Evolutionary conservation across 2,329 filamentous ascomycete genomes (phyloP).

Genomic region (Cercospora berteroae): DNA sequence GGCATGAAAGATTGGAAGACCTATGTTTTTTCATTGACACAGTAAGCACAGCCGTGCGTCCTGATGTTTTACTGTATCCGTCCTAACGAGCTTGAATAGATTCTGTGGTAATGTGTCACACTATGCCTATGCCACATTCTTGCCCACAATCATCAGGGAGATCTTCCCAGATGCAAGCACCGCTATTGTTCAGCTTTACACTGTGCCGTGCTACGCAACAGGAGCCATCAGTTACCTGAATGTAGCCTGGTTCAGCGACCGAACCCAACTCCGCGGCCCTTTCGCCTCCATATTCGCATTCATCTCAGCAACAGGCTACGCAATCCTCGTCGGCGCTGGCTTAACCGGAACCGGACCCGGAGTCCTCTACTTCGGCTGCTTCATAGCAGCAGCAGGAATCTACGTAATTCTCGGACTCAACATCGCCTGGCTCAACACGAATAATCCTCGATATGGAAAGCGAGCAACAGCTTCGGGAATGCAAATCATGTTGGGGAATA

Average conservation of each 20-base stretch:
- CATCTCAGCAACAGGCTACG: conserved; percentile 37
- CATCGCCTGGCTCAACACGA: conserved; percentile 55
- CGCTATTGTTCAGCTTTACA: conserved; percentile 70
- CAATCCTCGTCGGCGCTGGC: conserved; percentile 61
- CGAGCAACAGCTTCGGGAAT: conserved; percentile 69
- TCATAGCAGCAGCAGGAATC: conserved; percentile 69
- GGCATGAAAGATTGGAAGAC: not conserved
- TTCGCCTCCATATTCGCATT: conserved; percentile 62
- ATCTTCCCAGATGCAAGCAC: conserved; percentile 61
- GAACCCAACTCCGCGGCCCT: conserved; percentile 62
- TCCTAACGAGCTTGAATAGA: not conserved
- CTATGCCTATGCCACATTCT: conserved; percentile 74
- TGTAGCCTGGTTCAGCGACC: conserved; percentile 66
- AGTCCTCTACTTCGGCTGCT: conserved; percentile 72
- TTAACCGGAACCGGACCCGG: conserved; percentile 44
- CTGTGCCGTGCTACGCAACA: conserved; percentile 72
- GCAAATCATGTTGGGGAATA: conserved; percentile 69
- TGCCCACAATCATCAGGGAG: conserved; percentile 73
- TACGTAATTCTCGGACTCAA: conserved; percentile 60
- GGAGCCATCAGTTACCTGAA: conserved; percentile 68
- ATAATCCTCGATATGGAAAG: conserved; percentile 72
- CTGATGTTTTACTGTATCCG: not conserved
- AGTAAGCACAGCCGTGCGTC: not conserved
- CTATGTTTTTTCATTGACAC: not conserved
- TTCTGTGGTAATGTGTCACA: not conserved